A percentile compares a stretch with the other conserved stretches of the same genome.
These are phyloP conservation scores for Eremochloa ophiuroides DNA, from an alignment of 176 grass and related monocot genomes.

Conservation along the genomic window DNA sequence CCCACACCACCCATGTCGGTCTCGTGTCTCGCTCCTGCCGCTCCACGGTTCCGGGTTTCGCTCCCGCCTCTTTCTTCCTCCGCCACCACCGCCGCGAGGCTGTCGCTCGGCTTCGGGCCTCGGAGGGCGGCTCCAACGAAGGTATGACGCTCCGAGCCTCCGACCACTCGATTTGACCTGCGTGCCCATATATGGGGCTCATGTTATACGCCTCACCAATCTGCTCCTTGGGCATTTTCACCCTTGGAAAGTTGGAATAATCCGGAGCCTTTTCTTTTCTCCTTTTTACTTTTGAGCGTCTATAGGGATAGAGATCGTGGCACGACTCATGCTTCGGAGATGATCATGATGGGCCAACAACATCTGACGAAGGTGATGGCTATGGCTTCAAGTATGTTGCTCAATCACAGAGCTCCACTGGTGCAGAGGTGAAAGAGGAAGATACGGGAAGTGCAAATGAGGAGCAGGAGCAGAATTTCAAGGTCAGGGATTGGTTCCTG, in stretches of 20 bases:
- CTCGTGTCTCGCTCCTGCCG: too few relatives aligned
- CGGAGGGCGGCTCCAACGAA: constrained; percentile 1
- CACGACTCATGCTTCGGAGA: constrained; percentile 52
- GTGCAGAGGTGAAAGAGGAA: not conserved
- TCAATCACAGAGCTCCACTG: not conserved
- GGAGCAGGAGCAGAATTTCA: constrained; percentile 14
- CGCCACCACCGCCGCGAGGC: too few relatives aligned
- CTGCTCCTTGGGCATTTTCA: not conserved
- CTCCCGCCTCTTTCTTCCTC: not conserved
- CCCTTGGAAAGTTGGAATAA: not conserved
- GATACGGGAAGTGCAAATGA: not conserved
- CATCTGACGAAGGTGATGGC: constrained; percentile 6
- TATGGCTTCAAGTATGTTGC: not conserved
- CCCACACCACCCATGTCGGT: too few relatives aligned
- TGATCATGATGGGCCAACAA: constrained; percentile 42
- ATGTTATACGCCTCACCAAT: not conserved
- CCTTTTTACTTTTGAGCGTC: not conserved
- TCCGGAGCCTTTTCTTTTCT: not conserved
- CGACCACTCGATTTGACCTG: not conserved
- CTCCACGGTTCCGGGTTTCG: not conserved
- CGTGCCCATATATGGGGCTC: not conserved
- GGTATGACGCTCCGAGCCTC: not conserved
- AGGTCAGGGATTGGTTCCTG: constrained; percentile 32
- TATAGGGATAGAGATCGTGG: constrained; percentile 48
- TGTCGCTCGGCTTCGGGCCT: not conserved